phyloP scores from a whole-genome alignment of 2,329 filamentous ascomycete genomes.

The Dactylellina sp. region DNA sequence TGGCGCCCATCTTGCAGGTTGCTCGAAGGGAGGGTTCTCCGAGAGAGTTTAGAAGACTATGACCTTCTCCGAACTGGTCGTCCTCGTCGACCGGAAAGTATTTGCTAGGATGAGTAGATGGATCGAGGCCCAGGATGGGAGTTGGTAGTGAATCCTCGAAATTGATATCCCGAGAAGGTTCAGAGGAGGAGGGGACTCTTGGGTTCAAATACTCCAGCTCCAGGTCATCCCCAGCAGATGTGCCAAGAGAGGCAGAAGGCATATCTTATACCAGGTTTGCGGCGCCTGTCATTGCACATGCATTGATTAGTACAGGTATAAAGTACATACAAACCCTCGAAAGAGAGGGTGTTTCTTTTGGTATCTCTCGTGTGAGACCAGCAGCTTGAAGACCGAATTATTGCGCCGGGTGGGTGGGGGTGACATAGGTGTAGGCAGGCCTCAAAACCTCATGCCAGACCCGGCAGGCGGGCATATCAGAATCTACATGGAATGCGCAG shows the following conservation, averaged over 20 bases:
- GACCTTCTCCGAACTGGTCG: conserved; percentile 42
- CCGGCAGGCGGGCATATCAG: conserved; percentile 34
- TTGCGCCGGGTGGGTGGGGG: conserved; percentile 35
- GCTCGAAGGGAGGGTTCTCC: conserved; percentile 4
- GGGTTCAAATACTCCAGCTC: conserved; percentile 55
- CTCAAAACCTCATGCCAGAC: conserved; percentile 11
- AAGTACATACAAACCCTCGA: conserved; percentile 26
- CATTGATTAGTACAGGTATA: conserved; percentile 1
- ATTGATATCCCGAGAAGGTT: conserved; percentile 8
- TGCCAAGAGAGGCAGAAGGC: conserved; percentile 22
- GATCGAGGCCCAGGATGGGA: background rate
- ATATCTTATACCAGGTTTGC: conserved; percentile 52
- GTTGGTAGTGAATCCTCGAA: background rate
- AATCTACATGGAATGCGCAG: conserved; percentile 41
- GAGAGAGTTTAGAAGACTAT: conserved; percentile 28
- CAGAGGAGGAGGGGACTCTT: conserved; percentile 28
- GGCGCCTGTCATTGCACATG: conserved; percentile 47
- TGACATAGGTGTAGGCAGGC: conserved; percentile 15
- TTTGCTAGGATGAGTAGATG: conserved; percentile 10
- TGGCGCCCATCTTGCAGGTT: conserved; percentile 36
- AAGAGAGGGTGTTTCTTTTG: conserved; percentile 28
- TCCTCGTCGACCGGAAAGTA: conserved; percentile 33
- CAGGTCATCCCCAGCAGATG: conserved; percentile 30
- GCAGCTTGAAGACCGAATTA: conserved; percentile 8
- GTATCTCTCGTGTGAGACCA: conserved; percentile 31